Evolutionary conservation across 306 rosid genomes (phyloP), one percentile per base, ranked within the genome.

Genomic region (Notholithocarpus densiflorus): DNA sequence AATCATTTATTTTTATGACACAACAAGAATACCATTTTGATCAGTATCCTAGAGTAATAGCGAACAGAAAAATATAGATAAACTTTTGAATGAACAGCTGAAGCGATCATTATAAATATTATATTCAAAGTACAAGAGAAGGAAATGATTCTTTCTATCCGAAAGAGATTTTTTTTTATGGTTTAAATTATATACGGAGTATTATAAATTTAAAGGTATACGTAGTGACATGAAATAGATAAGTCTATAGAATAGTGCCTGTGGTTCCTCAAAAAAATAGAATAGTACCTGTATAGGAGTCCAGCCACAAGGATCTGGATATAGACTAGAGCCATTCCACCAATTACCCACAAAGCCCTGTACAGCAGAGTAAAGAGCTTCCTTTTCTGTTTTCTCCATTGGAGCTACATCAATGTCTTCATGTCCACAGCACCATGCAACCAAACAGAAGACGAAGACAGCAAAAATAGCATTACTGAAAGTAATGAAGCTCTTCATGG

Each of bases 231-330:
- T 40, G 45, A 40, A 7, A 40, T 40, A 8, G 45, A 0, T 37
- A 37, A 37, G 11, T 0, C 45, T 7, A 37, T 37, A 32, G 8
- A 34, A 32, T 32, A 32, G 34, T 5, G 5, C 40, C 40, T 34
- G 40, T 34, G 7, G 40, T 34, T 34, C 8, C 0, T 34, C 40
- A 34, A 34, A 34, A 34, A 34, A 34, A 34, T 34, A 56, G 23
- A 24, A 65, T 53, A 75, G 68, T 84, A 93, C 99, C 98, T 91
- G 98, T 77, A 96, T 93, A 37, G 99, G 97, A 84, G 96, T 89
- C 97, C 96, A 93, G 2, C 99, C 99, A 87, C 98, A 96, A 75
- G 99, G 99, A 85, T 96, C 99, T 55, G 99, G 98, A 88, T 88
- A 96, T 82, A 96, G 96, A 89, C 88, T 89, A 34, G 99, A 90